Conservation (phyloP, 1,284 basidiomycete genomes). For the Ceratobasidium sp. region DNA sequence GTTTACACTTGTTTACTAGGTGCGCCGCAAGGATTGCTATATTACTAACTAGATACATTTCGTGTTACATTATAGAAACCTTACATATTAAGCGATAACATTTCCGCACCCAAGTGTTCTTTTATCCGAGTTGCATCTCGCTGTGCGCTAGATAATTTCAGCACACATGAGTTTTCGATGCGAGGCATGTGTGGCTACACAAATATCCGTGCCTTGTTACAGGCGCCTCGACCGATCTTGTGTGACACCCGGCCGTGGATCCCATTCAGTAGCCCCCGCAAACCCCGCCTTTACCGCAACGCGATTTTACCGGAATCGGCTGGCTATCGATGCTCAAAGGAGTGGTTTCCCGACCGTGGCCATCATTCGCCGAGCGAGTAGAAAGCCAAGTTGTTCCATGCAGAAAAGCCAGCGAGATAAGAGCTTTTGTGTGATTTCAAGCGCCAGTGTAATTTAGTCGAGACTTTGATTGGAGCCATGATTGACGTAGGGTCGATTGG, state of each 20-base stretch:
- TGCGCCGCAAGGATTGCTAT: too few species aligned
- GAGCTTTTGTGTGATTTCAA: not conserved
- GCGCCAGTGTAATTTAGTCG: not conserved
- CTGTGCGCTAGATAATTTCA: too few species aligned
- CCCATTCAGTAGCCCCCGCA: conserved; percentile 2
- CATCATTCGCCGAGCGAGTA: not conserved
- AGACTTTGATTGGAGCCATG: not conserved
- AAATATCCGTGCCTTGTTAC: too few species aligned
- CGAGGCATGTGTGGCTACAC: too few species aligned
- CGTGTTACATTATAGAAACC: too few species aligned
- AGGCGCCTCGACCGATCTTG: too few species aligned
- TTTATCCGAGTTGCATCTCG: too few species aligned
- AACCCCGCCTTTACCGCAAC: conserved; percentile 12
- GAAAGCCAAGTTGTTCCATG: not conserved
- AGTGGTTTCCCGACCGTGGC: not conserved
- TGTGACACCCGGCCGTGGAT: not conserved
- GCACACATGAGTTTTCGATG: too few species aligned
- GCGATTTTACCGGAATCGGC: not conserved
- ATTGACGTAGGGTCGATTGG: not conserved
- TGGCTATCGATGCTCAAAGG: conserved; percentile 11
- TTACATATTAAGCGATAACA: not conserved
- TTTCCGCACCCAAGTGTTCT: too few species aligned
- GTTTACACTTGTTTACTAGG: too few species aligned
- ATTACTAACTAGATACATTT: too few species aligned
- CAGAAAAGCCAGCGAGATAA: not conserved